Evolutionary conservation across 2,329 filamentous ascomycete species (phyloP).

Genomic region (Cryphonectria japonica): DNA sequence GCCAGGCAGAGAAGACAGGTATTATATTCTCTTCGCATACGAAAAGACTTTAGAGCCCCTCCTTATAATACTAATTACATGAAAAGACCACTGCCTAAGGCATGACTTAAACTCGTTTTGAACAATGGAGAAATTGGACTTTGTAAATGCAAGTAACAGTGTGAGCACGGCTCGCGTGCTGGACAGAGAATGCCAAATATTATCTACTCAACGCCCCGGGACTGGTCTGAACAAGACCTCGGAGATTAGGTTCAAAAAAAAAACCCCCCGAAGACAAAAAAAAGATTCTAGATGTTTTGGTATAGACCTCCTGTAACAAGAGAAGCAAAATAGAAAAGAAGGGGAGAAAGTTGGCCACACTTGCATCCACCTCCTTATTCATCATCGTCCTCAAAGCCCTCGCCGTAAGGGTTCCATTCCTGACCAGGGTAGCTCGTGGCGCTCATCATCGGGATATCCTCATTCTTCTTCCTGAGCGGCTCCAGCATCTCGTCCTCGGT

Average conservation of each 20-base stretch:
- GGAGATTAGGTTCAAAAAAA: background rate
- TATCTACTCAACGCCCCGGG: background rate
- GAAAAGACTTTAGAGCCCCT: no score
- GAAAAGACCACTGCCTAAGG: no score
- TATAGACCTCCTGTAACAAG: background rate
- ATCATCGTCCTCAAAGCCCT: conserved; percentile 37
- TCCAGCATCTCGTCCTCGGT: conserved; percentile 35
- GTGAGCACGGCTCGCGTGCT: conserved; percentile 3
- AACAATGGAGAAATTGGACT: no score
- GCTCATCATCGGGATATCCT: conserved; percentile 61
- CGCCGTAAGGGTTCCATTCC: conserved; percentile 66
- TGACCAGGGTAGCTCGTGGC: conserved; percentile 72
- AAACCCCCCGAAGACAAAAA: background rate
- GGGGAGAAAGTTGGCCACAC: background rate
- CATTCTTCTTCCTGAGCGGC: conserved; percentile 42
- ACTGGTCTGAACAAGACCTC: background rate
- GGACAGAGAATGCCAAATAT: no score
- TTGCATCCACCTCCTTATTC: background rate
- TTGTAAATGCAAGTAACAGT: background rate
- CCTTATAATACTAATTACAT: no score
- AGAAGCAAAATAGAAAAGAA: background rate
- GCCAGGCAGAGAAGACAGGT: no score
- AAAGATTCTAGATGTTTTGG: background rate
- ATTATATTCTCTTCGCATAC: no score
- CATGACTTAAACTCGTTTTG: no score